A percentile compares a stretch with the other conserved stretches of the same genome.
These are phyloP conservation scores for Russula virescens DNA, from an alignment of 768 basidiomycete species.

Conservation along the genomic window DNA sequence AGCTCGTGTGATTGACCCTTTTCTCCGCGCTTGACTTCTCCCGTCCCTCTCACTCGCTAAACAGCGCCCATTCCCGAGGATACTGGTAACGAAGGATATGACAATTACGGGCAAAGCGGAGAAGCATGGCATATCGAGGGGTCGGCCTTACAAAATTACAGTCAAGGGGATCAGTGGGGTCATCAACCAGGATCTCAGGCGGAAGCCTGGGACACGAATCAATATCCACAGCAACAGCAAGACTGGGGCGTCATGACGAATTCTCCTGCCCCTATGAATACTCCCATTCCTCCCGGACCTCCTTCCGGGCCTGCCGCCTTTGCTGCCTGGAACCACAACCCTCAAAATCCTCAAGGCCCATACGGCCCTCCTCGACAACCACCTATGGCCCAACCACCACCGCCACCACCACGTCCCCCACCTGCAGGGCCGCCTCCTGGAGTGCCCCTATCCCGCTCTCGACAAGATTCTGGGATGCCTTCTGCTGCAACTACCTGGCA, in stretches of 20 bases:
- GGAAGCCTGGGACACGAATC: neutral
- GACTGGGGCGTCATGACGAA: neutral
- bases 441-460: neutral
- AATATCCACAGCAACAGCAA: conserved; percentile 13
- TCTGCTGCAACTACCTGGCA: conserved; percentile 9
- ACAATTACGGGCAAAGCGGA: neutral
- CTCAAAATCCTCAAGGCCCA: neutral
- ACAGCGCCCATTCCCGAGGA: conserved; percentile 22
- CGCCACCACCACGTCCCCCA: no score
- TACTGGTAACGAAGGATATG: conserved; percentile 1
- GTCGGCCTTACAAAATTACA: neutral
- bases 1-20: conserved; percentile 4
- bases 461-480: conserved; percentile 2
- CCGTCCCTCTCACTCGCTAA: neutral
- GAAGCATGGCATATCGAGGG: conserved; percentile 2
- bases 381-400: neutral
- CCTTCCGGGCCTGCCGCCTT: conserved; percentile 3
- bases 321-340: neutral
- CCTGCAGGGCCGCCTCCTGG: conserved; percentile 1
- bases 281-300: neutral
- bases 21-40: conserved; percentile 10
- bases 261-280: conserved; percentile 1
- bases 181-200: conserved; percentile 8
- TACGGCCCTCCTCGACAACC: no score
- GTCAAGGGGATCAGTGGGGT: conserved; percentile 5